Evolutionary conservation across 2,329 filamentous ascomycete genomes (phyloP), one percentile per base, ranked within the genome.

Genomic region (Domatiomyces catenatus): DNA sequence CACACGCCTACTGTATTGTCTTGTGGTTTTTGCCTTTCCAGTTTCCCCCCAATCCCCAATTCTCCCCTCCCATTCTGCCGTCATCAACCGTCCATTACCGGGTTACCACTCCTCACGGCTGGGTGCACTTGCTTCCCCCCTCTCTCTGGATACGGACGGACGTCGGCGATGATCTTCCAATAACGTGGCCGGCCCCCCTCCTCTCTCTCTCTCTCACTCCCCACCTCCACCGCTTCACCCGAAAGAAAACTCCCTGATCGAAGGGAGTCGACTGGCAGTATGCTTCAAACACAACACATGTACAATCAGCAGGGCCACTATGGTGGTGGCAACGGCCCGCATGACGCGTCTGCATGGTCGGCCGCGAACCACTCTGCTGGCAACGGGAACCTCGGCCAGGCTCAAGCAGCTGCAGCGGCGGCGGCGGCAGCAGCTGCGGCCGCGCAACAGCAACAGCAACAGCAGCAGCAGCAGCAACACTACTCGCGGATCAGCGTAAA

Each of bases 401-500:
- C 32, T 15, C 32, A 39, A 12, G 32, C 32, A 12, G 32, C 32
- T 3, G 32, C 32, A 2, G 32, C 32, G 15, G 32, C 32, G 15
- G 32, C 32, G 32, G 32, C 32, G 15, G 8, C 10, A 39, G 32
- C 32, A 3, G 22, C 22, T 3, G 22, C 28, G 2, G 10, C 28
- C 28, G 10, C 28, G 6, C 4, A 5, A 48, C 54, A 61, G 58
- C 55, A 65, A 60, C 67, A 68, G 50, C 64, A 64, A 47, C 62
- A 54, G 18, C 55, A 62, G 24, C 58, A 60, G 50, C 60, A 63
- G 55, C 68, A 72, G 53, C 70, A 72, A 59, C 75, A 83, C 65
- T 89, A 86, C 68, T 83, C 77, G 64, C 83, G 85, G 57, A 77
- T 93, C 59, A 77, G 83, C 45, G 75, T 76, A 61, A 80, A 73